These are phyloP conservation scores for Arxiozyma slooffiae DNA, from an alignment of 1,139 yeast species.

Conservation along the genomic window DNA sequence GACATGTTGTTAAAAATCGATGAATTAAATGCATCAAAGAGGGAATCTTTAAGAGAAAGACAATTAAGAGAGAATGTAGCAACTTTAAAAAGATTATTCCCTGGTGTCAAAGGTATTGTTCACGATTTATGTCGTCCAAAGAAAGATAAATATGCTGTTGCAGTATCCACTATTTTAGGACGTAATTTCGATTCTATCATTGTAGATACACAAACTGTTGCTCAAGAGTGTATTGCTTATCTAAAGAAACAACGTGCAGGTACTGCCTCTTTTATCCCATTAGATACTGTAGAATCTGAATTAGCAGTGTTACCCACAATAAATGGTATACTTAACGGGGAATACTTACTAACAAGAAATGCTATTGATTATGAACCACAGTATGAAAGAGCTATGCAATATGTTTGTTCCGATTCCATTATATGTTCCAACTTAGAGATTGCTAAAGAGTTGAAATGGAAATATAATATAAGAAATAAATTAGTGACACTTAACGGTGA, in stretches of 20 bases:
- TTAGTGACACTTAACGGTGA: conserved; percentile 80
- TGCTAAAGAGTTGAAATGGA: conserved; percentile 73
- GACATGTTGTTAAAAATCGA: conserved; percentile 54
- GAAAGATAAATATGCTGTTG: conserved; percentile 62
- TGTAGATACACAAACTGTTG: conserved; percentile 67
- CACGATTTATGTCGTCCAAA: conserved; percentile 74
- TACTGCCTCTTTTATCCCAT: conserved; percentile 76
- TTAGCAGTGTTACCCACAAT: conserved; percentile 25
- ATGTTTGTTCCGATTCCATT: conserved; percentile 70
- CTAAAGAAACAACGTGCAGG: conserved; percentile 83
- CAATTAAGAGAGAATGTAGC: conserved; percentile 63
- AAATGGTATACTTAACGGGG: conserved; percentile 14
- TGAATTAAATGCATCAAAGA: conserved; percentile 62
- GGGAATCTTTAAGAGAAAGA: conserved; percentile 65
- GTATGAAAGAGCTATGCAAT: conserved; percentile 69
- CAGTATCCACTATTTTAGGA: conserved; percentile 75
- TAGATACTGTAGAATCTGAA: conserved; percentile 68
- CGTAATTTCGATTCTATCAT: conserved; percentile 70
- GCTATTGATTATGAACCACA: conserved; percentile 60
- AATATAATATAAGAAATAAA: conserved; percentile 47
- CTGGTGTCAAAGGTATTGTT: conserved; percentile 74
- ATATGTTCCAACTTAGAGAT: conserved; percentile 63
- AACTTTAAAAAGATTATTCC: conserved; percentile 57
- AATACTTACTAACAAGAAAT: conserved; percentile 43
- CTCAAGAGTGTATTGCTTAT: conserved; percentile 72